Evolutionary conservation across 768 basidiomycete genomes (phyloP).

Genomic region (Ramaria rubella): DNA sequence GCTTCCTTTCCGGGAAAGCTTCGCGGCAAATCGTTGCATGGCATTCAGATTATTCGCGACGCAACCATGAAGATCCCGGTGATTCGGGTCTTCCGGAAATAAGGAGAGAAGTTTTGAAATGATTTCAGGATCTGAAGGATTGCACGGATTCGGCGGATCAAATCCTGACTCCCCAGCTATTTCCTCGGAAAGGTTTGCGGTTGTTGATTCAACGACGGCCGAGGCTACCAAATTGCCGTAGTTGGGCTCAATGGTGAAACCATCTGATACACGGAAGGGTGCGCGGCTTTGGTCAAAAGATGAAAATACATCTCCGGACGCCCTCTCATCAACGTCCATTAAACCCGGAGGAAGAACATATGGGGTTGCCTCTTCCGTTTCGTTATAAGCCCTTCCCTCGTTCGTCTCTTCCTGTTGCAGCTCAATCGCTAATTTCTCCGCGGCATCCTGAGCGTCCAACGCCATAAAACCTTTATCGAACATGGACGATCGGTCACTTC

Average conservation of each 20-base stretch:
- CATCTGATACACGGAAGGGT: slow-evolving; percentile 11
- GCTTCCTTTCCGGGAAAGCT: slow-evolving; percentile 27
- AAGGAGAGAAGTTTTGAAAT: slow-evolving; percentile 57
- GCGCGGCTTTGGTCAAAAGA: slow-evolving; percentile 18
- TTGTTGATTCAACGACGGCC: not conserved
- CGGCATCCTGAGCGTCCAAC: slow-evolving; percentile 44
- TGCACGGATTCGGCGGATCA: slow-evolving; percentile 80
- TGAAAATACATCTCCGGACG: slow-evolving; percentile 11
- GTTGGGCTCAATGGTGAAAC: slow-evolving; percentile 2
- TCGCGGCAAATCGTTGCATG: slow-evolving; percentile 67
- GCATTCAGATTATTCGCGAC: slow-evolving; percentile 55
- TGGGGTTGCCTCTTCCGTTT: not conserved
- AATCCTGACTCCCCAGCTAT: slow-evolving; percentile 57
- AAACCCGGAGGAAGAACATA: not conserved
- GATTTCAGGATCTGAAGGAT: slow-evolving; percentile 69
- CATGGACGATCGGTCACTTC: slow-evolving; percentile 19
- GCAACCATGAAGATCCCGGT: slow-evolving; percentile 49
- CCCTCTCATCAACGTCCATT: slow-evolving; percentile 4
- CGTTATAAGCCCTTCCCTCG: slow-evolving; percentile 5
- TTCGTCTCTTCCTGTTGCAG: slow-evolving; percentile 16
- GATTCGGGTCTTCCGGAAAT: slow-evolving; percentile 53
- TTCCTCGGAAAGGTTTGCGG: slow-evolving; percentile 50
- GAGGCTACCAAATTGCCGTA: slow-evolving; percentile 25
- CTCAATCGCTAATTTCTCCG: slow-evolving; percentile 46
- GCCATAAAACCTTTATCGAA: slow-evolving; percentile 18